phyloP scores from a whole-genome alignment of 257 asterid species.

The Eustoma russellianum region DNA sequence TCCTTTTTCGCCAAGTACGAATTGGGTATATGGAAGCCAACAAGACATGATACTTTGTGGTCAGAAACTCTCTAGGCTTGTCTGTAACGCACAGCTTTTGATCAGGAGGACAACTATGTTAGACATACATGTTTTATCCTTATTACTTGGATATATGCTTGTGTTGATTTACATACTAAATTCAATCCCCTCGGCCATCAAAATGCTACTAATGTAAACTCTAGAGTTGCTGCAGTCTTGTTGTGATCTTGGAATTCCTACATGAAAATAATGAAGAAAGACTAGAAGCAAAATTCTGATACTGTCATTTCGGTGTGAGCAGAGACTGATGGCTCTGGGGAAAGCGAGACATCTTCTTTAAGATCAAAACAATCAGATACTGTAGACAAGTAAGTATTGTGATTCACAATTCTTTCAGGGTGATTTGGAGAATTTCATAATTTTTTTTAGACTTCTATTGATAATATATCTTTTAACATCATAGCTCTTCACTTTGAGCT shows the following conservation, averaged over 20 bases:
- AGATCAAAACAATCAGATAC: constrained; percentile 17
- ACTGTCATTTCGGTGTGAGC: constrained; percentile 29
- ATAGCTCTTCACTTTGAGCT: no score
- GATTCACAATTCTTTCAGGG: neutral
- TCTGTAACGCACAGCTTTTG: constrained; percentile 18
- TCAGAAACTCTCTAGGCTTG: constrained; percentile 9
- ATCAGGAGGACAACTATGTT: constrained; percentile 22
- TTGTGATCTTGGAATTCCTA: constrained; percentile 14
- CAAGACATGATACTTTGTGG: constrained; percentile 15
- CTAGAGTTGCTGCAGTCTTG: constrained; percentile 5
- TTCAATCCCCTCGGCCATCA: constrained; percentile 8
- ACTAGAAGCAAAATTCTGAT: constrained; percentile 18
- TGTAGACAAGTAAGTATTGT: constrained; percentile 24
- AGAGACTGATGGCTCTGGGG: constrained; percentile 35
- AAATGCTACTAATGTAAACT: constrained; percentile 4
- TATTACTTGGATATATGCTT: constrained; percentile 10
- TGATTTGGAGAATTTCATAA: neutral
- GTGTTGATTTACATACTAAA: constrained; percentile 15
- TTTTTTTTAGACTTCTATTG: neutral
- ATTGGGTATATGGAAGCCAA: constrained; percentile 8
- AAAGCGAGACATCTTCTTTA: constrained; percentile 11
- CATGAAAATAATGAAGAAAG: constrained; percentile 19
- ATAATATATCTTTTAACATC: neutral
- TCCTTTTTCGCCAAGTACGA: constrained; percentile 16
- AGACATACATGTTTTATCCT: constrained; percentile 20